Base-by-base conservation (phyloP, 768 basidiomycete species). In the Lentinula sp. region DNA sequence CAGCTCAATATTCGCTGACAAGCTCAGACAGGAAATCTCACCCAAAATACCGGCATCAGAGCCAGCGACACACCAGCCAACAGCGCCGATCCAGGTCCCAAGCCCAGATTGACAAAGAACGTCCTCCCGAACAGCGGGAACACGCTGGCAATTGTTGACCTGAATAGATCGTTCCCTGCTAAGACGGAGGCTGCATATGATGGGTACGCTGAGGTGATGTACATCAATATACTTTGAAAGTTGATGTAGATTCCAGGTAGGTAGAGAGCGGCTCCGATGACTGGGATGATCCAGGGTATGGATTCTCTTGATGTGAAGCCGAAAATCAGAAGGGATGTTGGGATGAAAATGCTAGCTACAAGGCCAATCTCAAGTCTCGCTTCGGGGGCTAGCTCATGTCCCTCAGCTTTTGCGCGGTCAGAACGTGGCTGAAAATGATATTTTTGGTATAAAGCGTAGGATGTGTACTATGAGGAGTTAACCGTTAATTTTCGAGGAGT, bases 201-300 rank as follows among this genome's bases (percentile, higher is more conserved):
- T 2, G 71, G 70, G 53, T 75, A 75, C 46, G 71, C 72, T 37
- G 68, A 68, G 1, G 71, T 62, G 31, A 72, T 61, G 61, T 75
- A 75, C 59, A 68, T 73, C 48, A 70, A 60, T 1, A 65, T 61
- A 15, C 65, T 64, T 51, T 68, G 65, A 65, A 75, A 75, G 55
- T 68, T 68, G 43, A 73, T 67, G 56, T 70, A 71, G 15, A 72
- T 66, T 23, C 73, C 71, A 2, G 70, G 64, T 43, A 68, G 61
- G 63, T 73, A 74, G 28, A 74, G 64, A 28, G 69, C 64, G 3
- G 73, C 70, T n/a, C 70, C 73, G 60, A 75, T 67, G 55, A 72
- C 63, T 31, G 74, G 72, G 3, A 69, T 69, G 32, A 75, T 75
- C 73, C 73, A 74, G 54, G 70, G 73, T 0, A 75, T 59, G 61